Base-by-base conservation (phyloP, 192 early-diverging fungal genomes). In the Podila epicladia region DNA sequence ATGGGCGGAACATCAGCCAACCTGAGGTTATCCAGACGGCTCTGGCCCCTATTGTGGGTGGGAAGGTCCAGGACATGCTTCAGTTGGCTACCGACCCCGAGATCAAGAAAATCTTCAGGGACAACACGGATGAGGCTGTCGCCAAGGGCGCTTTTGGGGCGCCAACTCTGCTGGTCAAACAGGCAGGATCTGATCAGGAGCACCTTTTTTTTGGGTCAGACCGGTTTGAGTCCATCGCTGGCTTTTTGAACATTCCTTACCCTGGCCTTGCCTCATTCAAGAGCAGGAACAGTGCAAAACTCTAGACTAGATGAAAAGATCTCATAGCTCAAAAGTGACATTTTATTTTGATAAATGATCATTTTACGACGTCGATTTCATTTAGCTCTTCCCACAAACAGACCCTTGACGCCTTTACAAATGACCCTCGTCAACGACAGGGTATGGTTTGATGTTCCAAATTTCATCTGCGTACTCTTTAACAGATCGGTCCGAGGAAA, bases 401-500 rank as follows among this genome's bases (percentile, higher is more conserved):
- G 13, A 37, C 9, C 35, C 9, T 37, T 37, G 35, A 0, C 9
- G 35, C n/a, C 37, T 24, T 67, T 62, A 65, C 29, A 71, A 35
- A 64, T 73, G 62, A 55, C 77, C 77, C 29, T 80, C 77, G 41
- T 80, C 77, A 6, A 65, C 55, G 33, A 83, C 73, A 1, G 82
- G 51, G 75, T 77, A 74, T 0, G 90, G 92, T 83, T 93, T 88
- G 72, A 93, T 88, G 65, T 93, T 87, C 97, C 97, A 99, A 74
- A 99, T 96, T 33, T 90, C 86, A 63, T 95, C 89, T 28, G 97
- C 97, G 65, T 98, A 99, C 69, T 99, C 97, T 73, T 92, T 83
- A 85, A 98, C 95, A 24, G 97, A 83, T 70, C 93, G 91, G 82
- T 93, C 93, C 61, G 91, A 91, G 64, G 91, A 96, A 86, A 99